phyloP scores from a whole-genome alignment of 495 filamentous ascomycete species.

The Astrothelium subdiscretum region DNA sequence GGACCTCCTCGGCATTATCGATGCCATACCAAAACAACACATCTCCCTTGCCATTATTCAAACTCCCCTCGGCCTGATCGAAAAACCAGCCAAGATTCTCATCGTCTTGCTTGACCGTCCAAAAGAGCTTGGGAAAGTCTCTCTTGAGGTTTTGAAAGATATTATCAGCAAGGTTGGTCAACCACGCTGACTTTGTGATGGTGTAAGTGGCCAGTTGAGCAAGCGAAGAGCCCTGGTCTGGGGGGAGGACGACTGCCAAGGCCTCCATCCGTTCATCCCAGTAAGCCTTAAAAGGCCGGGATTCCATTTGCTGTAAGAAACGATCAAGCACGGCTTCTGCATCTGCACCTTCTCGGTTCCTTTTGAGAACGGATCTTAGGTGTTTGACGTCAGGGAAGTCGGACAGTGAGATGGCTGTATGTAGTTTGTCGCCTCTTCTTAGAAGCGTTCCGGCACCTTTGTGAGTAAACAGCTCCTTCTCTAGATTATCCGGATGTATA shows the following conservation, averaged over 20 bases:
- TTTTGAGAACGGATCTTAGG: slow-evolving; percentile 71
- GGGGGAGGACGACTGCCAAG: slow-evolving; percentile 80
- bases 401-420: slow-evolving; percentile 57
- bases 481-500: slow-evolving; percentile 86
- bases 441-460: slow-evolving; percentile 93
- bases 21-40: slow-evolving; percentile 97
- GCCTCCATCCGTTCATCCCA: slow-evolving; percentile 96
- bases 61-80: slow-evolving; percentile 88
- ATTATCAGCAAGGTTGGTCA: slow-evolving; percentile 95
- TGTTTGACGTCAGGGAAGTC: slow-evolving; percentile 68
- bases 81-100: slow-evolving; percentile 99
- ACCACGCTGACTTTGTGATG: slow-evolving; percentile 90
- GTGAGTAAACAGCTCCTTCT: slow-evolving; percentile 95
- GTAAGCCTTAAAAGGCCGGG: slow-evolving; percentile 81
- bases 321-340: slow-evolving; percentile 73
- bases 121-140: slow-evolving; percentile 81
- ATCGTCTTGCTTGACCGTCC: slow-evolving; percentile 95
- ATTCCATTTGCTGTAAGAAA: slow-evolving; percentile 65
- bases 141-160: slow-evolving; percentile 88
- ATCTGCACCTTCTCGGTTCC: slow-evolving; percentile 78
- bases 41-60: slow-evolving; percentile 62
- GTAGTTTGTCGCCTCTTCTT: slow-evolving; percentile 81
- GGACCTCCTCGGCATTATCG: slow-evolving; percentile 72
- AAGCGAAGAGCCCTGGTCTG: slow-evolving; percentile 38
- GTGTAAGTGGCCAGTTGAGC: slow-evolving; percentile 87